phyloP scores from a whole-genome alignment of 768 basidiomycete species.

The Suillus tomentosus region DNA sequence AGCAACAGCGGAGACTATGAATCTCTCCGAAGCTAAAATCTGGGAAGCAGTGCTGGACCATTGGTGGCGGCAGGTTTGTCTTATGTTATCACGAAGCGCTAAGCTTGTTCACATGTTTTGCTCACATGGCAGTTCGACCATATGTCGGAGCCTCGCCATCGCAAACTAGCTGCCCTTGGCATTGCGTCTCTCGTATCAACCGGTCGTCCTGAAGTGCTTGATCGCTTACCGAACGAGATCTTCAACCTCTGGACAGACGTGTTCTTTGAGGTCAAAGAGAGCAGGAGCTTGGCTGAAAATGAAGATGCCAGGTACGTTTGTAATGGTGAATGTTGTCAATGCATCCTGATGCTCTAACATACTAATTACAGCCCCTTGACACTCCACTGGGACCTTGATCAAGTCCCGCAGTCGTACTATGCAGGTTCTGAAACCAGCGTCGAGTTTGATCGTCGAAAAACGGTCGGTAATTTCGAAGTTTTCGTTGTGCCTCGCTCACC shows the following conservation, averaged over 20 bases:
- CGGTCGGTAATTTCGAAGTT: constrained; percentile 43
- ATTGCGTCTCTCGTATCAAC: constrained; percentile 78
- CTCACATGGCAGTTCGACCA: constrained; percentile 70
- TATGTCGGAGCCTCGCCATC: constrained; percentile 82
- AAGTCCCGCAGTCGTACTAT: constrained; percentile 59
- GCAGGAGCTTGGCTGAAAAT: constrained; percentile 39
- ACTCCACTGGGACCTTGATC: constrained; percentile 72
- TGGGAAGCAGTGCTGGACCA: constrained; percentile 73
- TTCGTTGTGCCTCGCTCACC: constrained; percentile 7
- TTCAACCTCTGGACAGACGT: constrained; percentile 91
- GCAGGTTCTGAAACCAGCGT: constrained; percentile 67
- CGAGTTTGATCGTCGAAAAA: constrained; percentile 76
- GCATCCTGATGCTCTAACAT: constrained; percentile 3
- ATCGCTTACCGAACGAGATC: constrained; percentile 70
- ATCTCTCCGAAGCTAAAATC: constrained; percentile 52
- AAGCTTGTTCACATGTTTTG: constrained; percentile 8
- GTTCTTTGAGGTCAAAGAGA: constrained; percentile 83
- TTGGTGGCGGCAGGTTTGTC: constrained; percentile 77
- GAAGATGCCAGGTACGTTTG: constrained; percentile 40
- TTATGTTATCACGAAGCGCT: constrained; percentile 5
- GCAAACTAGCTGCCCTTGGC: constrained; percentile 85
- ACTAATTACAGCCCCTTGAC: constrained; percentile 38
- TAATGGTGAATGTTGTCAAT: neutral
- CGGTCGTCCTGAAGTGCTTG: constrained; percentile 69
- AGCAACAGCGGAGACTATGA: constrained; percentile 53